Conservation (phyloP, 306 rosid genomes). For the Styphnolobium japonicum region DNA sequence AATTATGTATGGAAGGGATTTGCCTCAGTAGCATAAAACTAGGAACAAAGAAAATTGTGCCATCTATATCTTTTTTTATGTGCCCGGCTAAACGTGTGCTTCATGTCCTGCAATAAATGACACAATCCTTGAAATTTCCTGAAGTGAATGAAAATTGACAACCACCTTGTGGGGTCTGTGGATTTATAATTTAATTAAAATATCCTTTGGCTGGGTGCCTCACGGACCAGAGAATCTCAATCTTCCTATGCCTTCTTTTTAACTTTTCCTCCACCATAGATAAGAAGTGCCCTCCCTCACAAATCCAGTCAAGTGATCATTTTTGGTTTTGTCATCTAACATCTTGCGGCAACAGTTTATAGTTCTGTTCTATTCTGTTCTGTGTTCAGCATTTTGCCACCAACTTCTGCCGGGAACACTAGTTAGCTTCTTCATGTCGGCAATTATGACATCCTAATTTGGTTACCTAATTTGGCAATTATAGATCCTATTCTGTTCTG, state of each 20-base stretch:
- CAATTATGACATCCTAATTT: conserved; percentile 9
- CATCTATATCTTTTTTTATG: background rate
- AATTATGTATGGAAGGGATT: background rate
- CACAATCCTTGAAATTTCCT: conserved; percentile 30
- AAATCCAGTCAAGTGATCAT: conserved; percentile 27
- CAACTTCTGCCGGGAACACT: background rate
- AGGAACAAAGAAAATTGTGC: background rate
- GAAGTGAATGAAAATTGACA: background rate
- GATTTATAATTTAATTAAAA: background rate
- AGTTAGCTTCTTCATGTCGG: background rate
- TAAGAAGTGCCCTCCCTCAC: conserved; percentile 19
- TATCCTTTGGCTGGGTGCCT: conserved; percentile 17
- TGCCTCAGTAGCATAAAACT: background rate
- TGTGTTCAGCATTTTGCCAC: background rate
- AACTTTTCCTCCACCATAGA: conserved; percentile 43
- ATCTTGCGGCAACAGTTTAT: background rate
- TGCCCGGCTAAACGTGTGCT: conserved; percentile 14
- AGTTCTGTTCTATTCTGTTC: background rate
- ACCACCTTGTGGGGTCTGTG: conserved; percentile 35
- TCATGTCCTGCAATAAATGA: background rate
- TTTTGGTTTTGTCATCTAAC: conserved; percentile 43
- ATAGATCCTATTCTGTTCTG: no score
- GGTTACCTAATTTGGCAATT: no score
- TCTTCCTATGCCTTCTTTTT: conserved; percentile 40
- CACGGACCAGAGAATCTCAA: conserved; percentile 59